Percentiles rank a stretch among this genome's conserved stretches.
These are phyloP conservation scores for Eucalyptus pauciflora DNA, from an alignment of 345 rosid species.

Conservation along the genomic window DNA sequence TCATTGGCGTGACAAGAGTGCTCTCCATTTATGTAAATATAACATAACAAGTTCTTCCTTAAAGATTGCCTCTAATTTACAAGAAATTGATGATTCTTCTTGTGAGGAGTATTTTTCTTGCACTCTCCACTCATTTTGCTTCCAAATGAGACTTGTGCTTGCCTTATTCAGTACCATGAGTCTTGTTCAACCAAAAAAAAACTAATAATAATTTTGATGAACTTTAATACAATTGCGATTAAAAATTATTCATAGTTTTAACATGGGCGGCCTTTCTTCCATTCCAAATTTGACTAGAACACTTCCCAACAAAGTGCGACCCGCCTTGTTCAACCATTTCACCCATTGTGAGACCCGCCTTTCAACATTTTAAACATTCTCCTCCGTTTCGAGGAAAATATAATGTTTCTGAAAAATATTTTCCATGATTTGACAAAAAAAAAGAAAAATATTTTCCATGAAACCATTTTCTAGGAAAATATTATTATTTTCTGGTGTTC, in stretches of 20 bases:
- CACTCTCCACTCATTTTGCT: not conserved
- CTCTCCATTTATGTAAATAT: not conserved
- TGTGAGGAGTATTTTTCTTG: not conserved
- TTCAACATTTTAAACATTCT: not conserved
- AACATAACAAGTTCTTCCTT: not conserved
- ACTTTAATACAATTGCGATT: not conserved
- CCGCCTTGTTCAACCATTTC: too few relatives aligned
- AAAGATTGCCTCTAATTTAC: not conserved
- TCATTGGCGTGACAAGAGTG: not conserved
- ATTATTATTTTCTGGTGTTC: too few relatives aligned
- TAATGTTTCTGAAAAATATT: fast-evolving
- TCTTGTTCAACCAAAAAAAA: too few relatives aligned
- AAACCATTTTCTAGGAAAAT: too few relatives aligned
- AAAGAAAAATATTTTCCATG: too few relatives aligned
- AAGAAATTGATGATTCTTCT: not conserved
- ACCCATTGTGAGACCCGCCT: fast-evolving
- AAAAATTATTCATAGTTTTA: not conserved
- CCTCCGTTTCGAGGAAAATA: too few relatives aligned
- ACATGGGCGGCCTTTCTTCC: not conserved
- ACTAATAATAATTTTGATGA: too few relatives aligned
- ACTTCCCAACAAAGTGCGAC: fast-evolving
- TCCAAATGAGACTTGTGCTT: not conserved
- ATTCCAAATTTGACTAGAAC: not conserved
- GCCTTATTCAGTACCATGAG: not conserved
- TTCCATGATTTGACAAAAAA: too few relatives aligned